Percentiles rank a stretch among this genome's conserved stretches.
Evolutionary conservation across 768 basidiomycete species (phyloP).

Genomic region (Fomitopsis serialis): DNA sequence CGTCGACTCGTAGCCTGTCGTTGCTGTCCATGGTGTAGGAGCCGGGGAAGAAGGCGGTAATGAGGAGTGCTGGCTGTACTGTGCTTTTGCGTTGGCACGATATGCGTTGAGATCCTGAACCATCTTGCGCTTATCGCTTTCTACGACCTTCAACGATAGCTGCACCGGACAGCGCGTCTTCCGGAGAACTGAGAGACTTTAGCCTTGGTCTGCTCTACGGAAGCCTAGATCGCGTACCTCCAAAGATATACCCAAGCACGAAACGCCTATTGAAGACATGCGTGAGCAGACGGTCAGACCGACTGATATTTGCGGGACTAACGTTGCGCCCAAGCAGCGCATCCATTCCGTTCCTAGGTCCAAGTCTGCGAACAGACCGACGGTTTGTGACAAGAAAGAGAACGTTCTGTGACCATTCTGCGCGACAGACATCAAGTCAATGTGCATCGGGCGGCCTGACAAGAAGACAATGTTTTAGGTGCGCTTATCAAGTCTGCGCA

Average conservation of each 20-base stretch:
- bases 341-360: constrained; percentile 82
- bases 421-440: constrained; percentile 73
- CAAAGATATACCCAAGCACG: constrained; percentile 62
- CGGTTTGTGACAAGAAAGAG: constrained; percentile 80
- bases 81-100: constrained; percentile 16
- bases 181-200: constrained; percentile 41
- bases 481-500: neutral
- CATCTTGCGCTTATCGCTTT: constrained; percentile 71
- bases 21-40: neutral
- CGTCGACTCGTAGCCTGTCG: neutral
- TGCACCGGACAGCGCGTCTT: constrained; percentile 65
- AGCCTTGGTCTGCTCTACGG: neutral
- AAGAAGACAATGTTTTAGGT: neutral
- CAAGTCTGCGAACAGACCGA: constrained; percentile 82
- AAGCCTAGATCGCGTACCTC: constrained; percentile 38
- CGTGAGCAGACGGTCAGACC: neutral
- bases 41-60: neutral
- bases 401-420: constrained; percentile 58
- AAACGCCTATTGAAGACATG: constrained; percentile 50
- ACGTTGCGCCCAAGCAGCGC: constrained; percentile 73
- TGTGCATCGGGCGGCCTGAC: constrained; percentile 64
- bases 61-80: neutral
- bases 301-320: neutral
- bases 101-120: constrained; percentile 39
- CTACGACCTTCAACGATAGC: constrained; percentile 63